phyloP scores from a whole-genome alignment of 1,139 yeast genomes.

The Debaryomycetaceae sp. region DNA sequence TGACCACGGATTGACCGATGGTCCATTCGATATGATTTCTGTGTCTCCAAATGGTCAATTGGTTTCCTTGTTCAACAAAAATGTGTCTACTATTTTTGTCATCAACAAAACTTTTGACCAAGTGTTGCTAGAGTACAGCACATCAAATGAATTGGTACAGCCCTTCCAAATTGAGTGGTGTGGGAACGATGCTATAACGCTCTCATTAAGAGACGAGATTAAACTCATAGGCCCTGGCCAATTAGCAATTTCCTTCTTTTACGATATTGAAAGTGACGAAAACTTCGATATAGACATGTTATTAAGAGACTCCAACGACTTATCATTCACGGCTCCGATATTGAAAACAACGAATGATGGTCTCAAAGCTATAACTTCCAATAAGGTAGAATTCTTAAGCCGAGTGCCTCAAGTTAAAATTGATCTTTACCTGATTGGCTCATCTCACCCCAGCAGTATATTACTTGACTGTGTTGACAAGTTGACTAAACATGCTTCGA shows the following conservation, averaged over 20 bases:
- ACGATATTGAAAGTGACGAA: conserved; percentile 35
- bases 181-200: conserved; percentile 75
- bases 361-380: conserved; percentile 56
- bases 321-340: conserved; percentile 34
- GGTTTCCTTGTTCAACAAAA: conserved; percentile 51
- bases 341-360: conserved; percentile 67
- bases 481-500: conserved; percentile 66
- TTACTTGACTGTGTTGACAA: conserved; percentile 80
- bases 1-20: conserved; percentile 47
- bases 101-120: conserved; percentile 50
- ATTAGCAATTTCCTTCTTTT: conserved; percentile 49
- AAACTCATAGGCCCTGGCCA: conserved; percentile 72
- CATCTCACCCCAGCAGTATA: conserved; percentile 79
- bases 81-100: conserved; percentile 48
- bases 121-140: conserved; percentile 51
- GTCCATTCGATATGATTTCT: conserved; percentile 53
- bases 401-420: conserved; percentile 60
- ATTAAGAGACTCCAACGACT: conserved; percentile 17
- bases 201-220: conserved; percentile 61
- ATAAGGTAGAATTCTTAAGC: conserved; percentile 59
- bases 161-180: conserved; percentile 69
- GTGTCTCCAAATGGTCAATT: conserved; percentile 63
- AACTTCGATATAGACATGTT: conserved; percentile 25
- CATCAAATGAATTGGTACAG: conserved; percentile 32
- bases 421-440: conserved; percentile 75